These are phyloP conservation scores for Coemansia sp. DNA, from an alignment of 192 early-diverging fungal genomes.

Conservation along the genomic window DNA sequence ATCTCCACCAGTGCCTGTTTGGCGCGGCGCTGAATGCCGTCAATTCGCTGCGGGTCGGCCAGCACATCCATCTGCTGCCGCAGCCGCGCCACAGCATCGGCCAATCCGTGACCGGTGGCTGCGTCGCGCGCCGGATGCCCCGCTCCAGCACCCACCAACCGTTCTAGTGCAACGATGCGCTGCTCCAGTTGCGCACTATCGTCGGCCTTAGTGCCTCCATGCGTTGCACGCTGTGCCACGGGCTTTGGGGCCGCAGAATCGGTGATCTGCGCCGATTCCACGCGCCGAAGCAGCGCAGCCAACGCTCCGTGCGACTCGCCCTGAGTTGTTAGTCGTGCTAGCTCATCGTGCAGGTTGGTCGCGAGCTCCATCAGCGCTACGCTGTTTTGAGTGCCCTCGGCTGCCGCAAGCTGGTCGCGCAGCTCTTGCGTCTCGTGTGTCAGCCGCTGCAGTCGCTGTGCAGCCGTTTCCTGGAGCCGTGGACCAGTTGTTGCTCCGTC, in stretches of 20 bases:
- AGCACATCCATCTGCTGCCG: constrained; percentile 44
- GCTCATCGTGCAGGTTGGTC: constrained; percentile 33
- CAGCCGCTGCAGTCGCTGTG: constrained; percentile 75
- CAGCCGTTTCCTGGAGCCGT: constrained; percentile 64
- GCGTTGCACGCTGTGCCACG: neutral
- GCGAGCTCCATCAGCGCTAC: constrained; percentile 44
- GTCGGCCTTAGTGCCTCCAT: neutral
- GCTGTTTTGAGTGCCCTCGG: constrained; percentile 5
- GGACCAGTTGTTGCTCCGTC: constrained; percentile 4
- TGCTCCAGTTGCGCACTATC: constrained; percentile 26
- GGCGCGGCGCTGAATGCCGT: constrained; percentile 49
- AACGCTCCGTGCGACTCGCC: neutral
- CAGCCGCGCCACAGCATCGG: constrained; percentile 58
- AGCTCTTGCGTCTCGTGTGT: constrained; percentile 84
- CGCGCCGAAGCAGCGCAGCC: neutral
- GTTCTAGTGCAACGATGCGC: constrained; percentile 37
- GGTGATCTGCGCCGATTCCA: neutral
- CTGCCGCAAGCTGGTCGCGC: constrained; percentile 56
- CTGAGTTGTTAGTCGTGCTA: constrained; percentile 19
- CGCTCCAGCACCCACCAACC: constrained; percentile 16
- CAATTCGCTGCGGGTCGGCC: constrained; percentile 42
- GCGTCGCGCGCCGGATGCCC: neutral
- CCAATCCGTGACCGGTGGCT: constrained; percentile 62
- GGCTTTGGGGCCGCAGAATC: neutral
- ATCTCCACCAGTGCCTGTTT: constrained; percentile 50